Evolutionary conservation across 1,284 basidiomycete genomes (phyloP).

Genomic region (Mrakiaceae sp.): DNA sequence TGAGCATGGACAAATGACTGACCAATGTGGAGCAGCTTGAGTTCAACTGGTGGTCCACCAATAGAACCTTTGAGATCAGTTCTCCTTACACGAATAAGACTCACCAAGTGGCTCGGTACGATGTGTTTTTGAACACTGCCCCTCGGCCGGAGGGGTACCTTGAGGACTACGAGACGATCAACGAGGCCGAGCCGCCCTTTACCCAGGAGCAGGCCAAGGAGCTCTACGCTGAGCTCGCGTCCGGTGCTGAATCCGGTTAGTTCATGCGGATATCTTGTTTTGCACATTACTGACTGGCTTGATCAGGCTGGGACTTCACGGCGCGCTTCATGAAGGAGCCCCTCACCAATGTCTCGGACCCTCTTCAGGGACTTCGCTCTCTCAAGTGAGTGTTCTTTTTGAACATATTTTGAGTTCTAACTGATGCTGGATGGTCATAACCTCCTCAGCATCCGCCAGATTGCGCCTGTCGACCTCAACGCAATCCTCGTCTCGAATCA

Average conservation of each 20-base stretch:
- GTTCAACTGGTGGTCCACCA: constrained; percentile 65
- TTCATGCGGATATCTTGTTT: no score
- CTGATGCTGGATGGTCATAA: not conserved
- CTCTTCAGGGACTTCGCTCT: constrained; percentile 1
- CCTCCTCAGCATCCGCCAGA: constrained; percentile 39
- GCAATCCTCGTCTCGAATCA: constrained; percentile 53
- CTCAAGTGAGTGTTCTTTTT: constrained; percentile 5
- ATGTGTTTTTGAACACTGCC: constrained; percentile 61
- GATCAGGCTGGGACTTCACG: constrained; percentile 32
- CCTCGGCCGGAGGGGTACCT: constrained; percentile 65
- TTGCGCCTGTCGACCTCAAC: constrained; percentile 68
- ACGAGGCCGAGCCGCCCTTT: constrained; percentile 50
- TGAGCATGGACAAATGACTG: not conserved
- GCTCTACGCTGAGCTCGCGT: constrained; percentile 80
- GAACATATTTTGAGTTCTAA: not conserved
- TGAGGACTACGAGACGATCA: constrained; percentile 63
- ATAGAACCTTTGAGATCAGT: constrained; percentile 60
- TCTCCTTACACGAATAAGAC: constrained; percentile 57
- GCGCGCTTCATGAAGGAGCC: constrained; percentile 43
- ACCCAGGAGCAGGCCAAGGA: constrained; percentile 50
- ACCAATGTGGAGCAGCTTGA: constrained; percentile 44
- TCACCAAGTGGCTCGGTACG: constrained; percentile 57
- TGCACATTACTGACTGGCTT: no score
- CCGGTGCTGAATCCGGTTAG: constrained; percentile 58
- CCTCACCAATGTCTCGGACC: constrained; percentile 32